Evolutionary conservation across 2,329 filamentous ascomycete genomes (phyloP).

Genomic region (Calonectria pauciramosa): DNA sequence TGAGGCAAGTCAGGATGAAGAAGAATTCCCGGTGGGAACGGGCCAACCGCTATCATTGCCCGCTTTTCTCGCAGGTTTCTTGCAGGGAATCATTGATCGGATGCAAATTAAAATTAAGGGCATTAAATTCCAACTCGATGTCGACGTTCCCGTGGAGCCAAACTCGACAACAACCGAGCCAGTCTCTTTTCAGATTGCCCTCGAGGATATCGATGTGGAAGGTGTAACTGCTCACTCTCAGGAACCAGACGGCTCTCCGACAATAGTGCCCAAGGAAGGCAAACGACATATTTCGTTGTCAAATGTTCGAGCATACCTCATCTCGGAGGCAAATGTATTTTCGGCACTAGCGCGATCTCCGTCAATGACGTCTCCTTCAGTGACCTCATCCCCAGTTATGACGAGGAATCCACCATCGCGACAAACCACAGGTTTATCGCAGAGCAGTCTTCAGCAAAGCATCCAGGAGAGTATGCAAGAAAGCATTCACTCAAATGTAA

Average conservation of each 20-base stretch:
- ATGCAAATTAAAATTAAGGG: conserved; percentile 75
- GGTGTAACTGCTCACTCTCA: conserved; percentile 67
- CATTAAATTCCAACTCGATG: conserved; percentile 76
- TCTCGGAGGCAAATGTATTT: conserved; percentile 77
- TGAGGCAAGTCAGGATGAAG: conserved; percentile 74
- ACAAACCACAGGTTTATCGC: conserved; percentile 47
- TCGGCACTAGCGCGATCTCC: conserved; percentile 70
- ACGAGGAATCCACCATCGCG: conserved; percentile 53
- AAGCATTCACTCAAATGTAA: background rate
- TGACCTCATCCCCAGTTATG: conserved; percentile 66
- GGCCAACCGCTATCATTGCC: conserved; percentile 79
- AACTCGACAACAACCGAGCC: conserved; percentile 62
- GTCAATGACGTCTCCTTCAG: conserved; percentile 60
- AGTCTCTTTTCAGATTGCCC: conserved; percentile 74
- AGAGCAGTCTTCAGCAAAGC: conserved; percentile 43
- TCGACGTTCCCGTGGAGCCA: conserved; percentile 67
- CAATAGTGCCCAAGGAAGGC: conserved; percentile 68
- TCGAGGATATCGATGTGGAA: conserved; percentile 76
- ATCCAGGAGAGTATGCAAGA: conserved; percentile 6
- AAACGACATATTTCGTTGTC: conserved; percentile 76
- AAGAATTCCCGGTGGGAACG: conserved; percentile 74
- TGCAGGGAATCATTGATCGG: conserved; percentile 81
- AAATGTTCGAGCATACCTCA: conserved; percentile 73
- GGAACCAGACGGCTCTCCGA: conserved; percentile 49
- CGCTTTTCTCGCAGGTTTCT: conserved; percentile 76